These are phyloP conservation scores for Claviceps humidiphila DNA, from an alignment of 2,329 filamentous ascomycete genomes.

Conservation along the genomic window DNA sequence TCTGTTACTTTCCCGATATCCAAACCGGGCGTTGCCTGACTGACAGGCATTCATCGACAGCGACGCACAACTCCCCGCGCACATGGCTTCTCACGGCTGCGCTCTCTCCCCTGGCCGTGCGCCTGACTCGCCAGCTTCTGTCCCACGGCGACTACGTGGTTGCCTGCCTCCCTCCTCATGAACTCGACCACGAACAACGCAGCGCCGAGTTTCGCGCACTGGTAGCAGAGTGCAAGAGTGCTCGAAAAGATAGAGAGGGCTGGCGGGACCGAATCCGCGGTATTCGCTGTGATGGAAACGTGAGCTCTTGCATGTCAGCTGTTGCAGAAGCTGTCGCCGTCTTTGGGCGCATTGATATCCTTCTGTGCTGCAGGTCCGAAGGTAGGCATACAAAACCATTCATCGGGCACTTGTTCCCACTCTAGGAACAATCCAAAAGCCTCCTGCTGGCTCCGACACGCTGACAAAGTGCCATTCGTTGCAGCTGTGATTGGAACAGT, in stretches of 20 bases:
- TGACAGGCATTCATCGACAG: slow-evolving; percentile 26
- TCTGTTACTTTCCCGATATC: too few relatives aligned
- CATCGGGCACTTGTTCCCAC: too few relatives aligned
- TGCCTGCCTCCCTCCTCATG: slow-evolving; percentile 64
- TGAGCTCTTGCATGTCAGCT: slow-evolving; percentile 67
- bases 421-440: neutral
- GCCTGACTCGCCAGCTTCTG: slow-evolving; percentile 67
- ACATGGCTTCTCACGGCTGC: slow-evolving; percentile 89
- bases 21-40: slow-evolving; percentile 11
- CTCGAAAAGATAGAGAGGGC: slow-evolving; percentile 52
- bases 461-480: neutral
- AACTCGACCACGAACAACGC: slow-evolving; percentile 64
- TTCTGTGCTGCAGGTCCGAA: slow-evolving; percentile 82
- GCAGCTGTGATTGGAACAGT: slow-evolving; percentile 77
- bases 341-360: slow-evolving; percentile 79
- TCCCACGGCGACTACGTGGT: slow-evolving; percentile 87
- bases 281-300: slow-evolving; percentile 50
- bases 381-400: slow-evolving; percentile 31
- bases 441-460: neutral
- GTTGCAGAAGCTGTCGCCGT: slow-evolving; percentile 73
- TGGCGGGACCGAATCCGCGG: slow-evolving; percentile 68
- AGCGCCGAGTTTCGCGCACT: slow-evolving; percentile 71
- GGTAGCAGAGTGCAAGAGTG: slow-evolving; percentile 54
- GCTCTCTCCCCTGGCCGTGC: slow-evolving; percentile 71
- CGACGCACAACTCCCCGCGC: slow-evolving; percentile 60